Evolutionary conservation across 768 basidiomycete genomes (phyloP).

Genomic region (Phanerochaete sordida): DNA sequence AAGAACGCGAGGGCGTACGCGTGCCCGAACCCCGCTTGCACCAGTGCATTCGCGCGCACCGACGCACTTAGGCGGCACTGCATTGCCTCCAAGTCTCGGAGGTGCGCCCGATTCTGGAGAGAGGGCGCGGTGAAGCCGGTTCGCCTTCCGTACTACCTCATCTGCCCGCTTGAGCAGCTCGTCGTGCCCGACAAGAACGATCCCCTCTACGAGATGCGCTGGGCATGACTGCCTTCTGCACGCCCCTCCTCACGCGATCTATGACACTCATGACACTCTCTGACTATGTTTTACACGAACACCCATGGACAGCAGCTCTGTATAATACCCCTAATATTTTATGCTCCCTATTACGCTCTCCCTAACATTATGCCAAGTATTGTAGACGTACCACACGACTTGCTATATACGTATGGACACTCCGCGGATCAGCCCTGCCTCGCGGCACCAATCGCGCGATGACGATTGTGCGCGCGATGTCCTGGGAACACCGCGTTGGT

Average conservation of each 20-base stretch:
- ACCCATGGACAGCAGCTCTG: not conserved
- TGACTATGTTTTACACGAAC: not conserved
- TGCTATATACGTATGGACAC: not conserved
- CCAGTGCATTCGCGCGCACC: not conserved
- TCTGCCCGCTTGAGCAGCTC: not conserved
- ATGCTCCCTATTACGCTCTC: not conserved
- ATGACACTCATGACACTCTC: not conserved
- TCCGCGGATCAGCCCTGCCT: not conserved
- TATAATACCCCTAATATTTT: not conserved
- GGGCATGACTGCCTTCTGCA: not conserved
- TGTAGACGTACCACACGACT: not conserved
- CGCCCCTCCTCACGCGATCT: not conserved
- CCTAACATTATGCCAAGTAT: too few species aligned
- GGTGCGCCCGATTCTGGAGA: not conserved
- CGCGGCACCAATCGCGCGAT: not conserved
- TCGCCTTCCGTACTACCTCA: not conserved
- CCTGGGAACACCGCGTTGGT: not conserved
- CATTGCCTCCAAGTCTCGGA: not conserved
- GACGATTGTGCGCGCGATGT: not conserved
- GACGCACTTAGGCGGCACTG: constrained; percentile 5
- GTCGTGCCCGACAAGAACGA: not conserved
- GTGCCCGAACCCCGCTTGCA: not conserved
- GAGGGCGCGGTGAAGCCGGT: not conserved
- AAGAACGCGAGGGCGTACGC: not conserved
- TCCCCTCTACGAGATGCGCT: not conserved